Base-by-base conservation (phyloP, 257 asterid species). In the Solanum habrochaites region DNA sequence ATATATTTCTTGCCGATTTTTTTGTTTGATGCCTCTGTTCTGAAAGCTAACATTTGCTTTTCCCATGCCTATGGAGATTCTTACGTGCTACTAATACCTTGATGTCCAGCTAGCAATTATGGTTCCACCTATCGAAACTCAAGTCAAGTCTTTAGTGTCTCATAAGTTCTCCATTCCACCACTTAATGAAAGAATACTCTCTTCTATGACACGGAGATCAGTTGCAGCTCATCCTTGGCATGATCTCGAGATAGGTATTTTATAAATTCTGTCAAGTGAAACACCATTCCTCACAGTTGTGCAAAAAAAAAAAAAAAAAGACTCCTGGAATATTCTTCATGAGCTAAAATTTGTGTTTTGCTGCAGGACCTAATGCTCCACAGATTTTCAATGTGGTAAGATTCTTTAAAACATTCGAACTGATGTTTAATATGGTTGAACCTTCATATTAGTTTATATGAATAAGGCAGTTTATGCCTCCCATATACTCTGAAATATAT, bases 161-260 rank as follows among this genome's bases (percentile, higher is more conserved):
- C 87, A 75, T 71, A 90, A 91, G 89, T 11, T 90, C 78, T 43
- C 94, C 11, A 94, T 47, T 86, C 93, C 92, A n/a, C 95, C 95
- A 89, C 98, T 97, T 71, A 94, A 93, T 86, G 98, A 97, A 90
- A 94, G 98, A 91, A 96, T 96, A 56, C 94, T 97, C 87, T 91
- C 95, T 64, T 97, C 99, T 88, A 89, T 97, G 93, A 90, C 92
- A 72, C 93, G 98, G 89, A 95, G 95, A 92, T 78, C 92, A 72
- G 98, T 93, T 86, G 98, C 99, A 88, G 99, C 99, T 86, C 99
- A 97, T 92, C 99, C 99, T 12, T 95, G 99, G 99, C 99, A 97
- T 91, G 99, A 97, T 90, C 99, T 97, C 86, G 99, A 96, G 93
- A 94, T 96, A 82, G 99, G 99, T 95, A 90, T 77, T 69, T 83